Evolutionary conservation across 805 yeast species (phyloP).

Genomic region (Candida peoriensis): DNA sequence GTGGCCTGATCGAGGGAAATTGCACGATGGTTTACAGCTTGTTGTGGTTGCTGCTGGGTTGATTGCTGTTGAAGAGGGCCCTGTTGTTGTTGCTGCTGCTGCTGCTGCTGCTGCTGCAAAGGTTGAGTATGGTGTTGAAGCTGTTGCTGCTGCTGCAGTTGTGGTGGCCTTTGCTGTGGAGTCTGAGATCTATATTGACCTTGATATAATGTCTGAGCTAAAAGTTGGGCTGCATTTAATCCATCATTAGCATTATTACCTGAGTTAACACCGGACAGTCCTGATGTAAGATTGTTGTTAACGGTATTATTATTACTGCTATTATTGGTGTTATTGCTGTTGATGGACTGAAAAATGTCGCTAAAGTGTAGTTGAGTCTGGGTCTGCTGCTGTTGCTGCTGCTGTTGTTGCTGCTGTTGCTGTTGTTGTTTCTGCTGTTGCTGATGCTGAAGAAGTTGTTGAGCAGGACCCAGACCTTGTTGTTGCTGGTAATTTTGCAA

Average conservation of each 20-base stretch:
- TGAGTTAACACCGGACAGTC: neutral
- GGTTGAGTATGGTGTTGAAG: constrained; percentile 24
- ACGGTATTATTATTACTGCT: constrained; percentile 2
- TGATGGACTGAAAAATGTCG: constrained; percentile 19
- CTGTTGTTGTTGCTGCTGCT: constrained; percentile 10
- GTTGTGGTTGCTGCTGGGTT: constrained; percentile 25
- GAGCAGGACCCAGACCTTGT: constrained; percentile 22
- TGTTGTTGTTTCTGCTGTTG: constrained; percentile 17
- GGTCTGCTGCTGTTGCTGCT: constrained; percentile 16
- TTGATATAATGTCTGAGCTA: constrained; percentile 37
- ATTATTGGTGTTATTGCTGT: constrained; percentile 18
- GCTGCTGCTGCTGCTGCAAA: constrained; percentile 14
- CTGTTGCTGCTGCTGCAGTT: constrained; percentile 27
- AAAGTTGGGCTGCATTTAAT: constrained; percentile 29
- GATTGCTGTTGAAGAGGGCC: constrained; percentile 21
- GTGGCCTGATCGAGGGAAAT: constrained; percentile 30
- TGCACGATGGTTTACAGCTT: constrained; percentile 13
- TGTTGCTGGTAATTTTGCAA: constrained; percentile 22
- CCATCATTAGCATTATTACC: constrained; percentile 11
- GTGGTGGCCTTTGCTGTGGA: constrained; percentile 26
- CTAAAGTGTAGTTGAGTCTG: constrained; percentile 17
- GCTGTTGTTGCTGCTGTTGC: constrained; percentile 14
- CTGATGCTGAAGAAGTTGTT: constrained; percentile 23
- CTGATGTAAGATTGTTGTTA: constrained; percentile 5
- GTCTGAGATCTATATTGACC: constrained; percentile 33